phyloP scores from a whole-genome alignment of 1,284 basidiomycete genomes.

The Coniophora puteana region DNA sequence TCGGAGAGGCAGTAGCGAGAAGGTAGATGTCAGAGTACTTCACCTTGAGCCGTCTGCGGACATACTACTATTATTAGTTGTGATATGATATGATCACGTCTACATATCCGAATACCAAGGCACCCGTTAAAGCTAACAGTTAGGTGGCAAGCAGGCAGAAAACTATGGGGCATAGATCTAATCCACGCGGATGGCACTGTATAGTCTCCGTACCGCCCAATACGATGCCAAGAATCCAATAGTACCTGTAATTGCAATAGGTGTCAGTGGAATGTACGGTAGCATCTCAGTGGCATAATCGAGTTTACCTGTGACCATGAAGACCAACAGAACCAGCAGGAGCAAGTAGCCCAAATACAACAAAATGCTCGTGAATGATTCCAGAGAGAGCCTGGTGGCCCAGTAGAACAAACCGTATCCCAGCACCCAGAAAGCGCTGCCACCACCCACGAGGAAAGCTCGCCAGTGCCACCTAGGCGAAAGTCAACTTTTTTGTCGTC shows the following conservation, averaged over 20 bases:
- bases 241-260: conserved; percentile 45
- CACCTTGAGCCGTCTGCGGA: too few relatives aligned
- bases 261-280: conserved; percentile 5
- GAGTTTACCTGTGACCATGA: conserved; percentile 78
- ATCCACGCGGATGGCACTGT: conserved; percentile 76
- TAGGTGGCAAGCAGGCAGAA: too few relatives aligned
- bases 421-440: conserved; percentile 91
- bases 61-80: too few relatives aligned
- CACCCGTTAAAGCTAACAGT: too few relatives aligned
- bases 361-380: conserved; percentile 79
- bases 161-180: too few relatives aligned
- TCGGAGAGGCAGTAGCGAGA: conserved; percentile 14
- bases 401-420: conserved; percentile 87
- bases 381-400: conserved; percentile 80
- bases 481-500: conserved; percentile 6
- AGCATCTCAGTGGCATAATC: neutral
- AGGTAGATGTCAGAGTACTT: too few relatives aligned
- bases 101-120: too few relatives aligned
- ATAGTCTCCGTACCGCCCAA: conserved; percentile 81
- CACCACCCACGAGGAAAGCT: conserved; percentile 91
- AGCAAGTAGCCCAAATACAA: conserved; percentile 93
- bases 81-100: too few relatives aligned
- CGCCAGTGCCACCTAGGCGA: conserved; percentile 93
- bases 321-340: conserved; percentile 80
- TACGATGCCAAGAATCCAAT: conserved; percentile 88